Conservation (phyloP, 2,329 filamentous ascomycete genomes). For the Penicillium sp. region DNA sequence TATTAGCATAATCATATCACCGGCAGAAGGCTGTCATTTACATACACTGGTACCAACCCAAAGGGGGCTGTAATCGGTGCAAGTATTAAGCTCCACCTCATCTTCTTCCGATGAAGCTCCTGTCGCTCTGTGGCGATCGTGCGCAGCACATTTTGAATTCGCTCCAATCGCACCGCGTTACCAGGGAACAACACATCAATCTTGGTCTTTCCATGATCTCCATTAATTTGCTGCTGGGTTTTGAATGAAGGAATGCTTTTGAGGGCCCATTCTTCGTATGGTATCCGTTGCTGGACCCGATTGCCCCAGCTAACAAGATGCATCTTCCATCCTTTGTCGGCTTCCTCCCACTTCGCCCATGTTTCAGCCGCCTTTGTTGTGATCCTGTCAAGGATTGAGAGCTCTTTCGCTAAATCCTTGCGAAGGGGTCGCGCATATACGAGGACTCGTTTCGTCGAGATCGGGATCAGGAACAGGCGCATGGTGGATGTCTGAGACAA, state of each 20-base stretch:
- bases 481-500: slow-evolving; percentile 47
- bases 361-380: slow-evolving; percentile 69
- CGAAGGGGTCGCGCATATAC: slow-evolving; percentile 83
- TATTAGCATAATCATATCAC: slow-evolving; percentile 5
- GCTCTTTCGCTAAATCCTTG: slow-evolving; percentile 52
- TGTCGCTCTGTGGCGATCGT: slow-evolving; percentile 77
- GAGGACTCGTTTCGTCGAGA: slow-evolving; percentile 85
- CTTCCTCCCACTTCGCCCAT: slow-evolving; percentile 86
- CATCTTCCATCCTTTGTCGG: slow-evolving; percentile 82
- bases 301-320: slow-evolving; percentile 85
- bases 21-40: not conserved
- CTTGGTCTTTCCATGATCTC: slow-evolving; percentile 64
- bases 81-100: slow-evolving; percentile 76
- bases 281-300: slow-evolving; percentile 76
- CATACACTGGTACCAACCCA: slow-evolving; percentile 80
- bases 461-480: slow-evolving; percentile 90
- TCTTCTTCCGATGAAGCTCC: slow-evolving; percentile 67
- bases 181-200: slow-evolving; percentile 68
- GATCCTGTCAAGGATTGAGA: slow-evolving; percentile 64
- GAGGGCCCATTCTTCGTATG: slow-evolving; percentile 96
- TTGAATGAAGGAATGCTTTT: slow-evolving; percentile 89
- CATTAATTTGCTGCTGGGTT: slow-evolving; percentile 61
- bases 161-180: slow-evolving; percentile 62
- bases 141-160: slow-evolving; percentile 63
- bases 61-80: slow-evolving; percentile 84